Base-by-base conservation (phyloP, 1,284 basidiomycete genomes). In the Fomitiporia mediterranea region DNA sequence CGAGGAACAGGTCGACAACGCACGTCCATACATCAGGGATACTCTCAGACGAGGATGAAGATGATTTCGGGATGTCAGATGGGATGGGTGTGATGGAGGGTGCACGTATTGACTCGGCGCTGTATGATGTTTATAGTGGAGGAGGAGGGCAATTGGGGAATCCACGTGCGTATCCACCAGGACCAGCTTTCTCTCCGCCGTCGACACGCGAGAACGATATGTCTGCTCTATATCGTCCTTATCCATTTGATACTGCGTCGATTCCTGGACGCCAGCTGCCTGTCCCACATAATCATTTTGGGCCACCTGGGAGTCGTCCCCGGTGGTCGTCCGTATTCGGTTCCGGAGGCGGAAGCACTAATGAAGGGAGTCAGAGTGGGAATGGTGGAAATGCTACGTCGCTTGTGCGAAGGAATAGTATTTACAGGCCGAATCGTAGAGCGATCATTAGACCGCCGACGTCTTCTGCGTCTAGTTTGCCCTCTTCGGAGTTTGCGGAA, bases 401-500 rank as follows among this genome's bases (percentile, higher is more conserved):
- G 4, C 34, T 61, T n/a, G 17, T 25, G 13, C 53, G 62, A 15
- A 19, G 54, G 55, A 19, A 56, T 61, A 4, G 56, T 55, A 38
- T 53, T 53, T 35, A 38, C 51, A 27, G 39, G 40, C 15, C 55
- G 53, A 30, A 55, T 53, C 32, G 57, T 38, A n/a, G n/a, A n/a
- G n/a, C n/a, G n/a, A n/a, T n/a, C n/a, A 23, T 34, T 38, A 35
- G 48, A 13, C 11, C 28, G 27, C 23, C 34, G 21, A 19, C 30
- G 9, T n/a, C 15, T 9, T 13, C 37, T 15, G 32, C 43, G 9
- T 9, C n/a, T n/a, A n/a, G n/a, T n/a, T n/a, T n/a, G n/a, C n/a
- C n/a, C n/a, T n/a, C 53, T 2, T 38, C 34, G 8, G 62, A 63
- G 49, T 63, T 63, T 48, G 51, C 51, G n/a, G 61, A 63, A 19